phyloP scores from a whole-genome alignment of 1,284 basidiomycete genomes.

The Volvariella volvacea region DNA sequence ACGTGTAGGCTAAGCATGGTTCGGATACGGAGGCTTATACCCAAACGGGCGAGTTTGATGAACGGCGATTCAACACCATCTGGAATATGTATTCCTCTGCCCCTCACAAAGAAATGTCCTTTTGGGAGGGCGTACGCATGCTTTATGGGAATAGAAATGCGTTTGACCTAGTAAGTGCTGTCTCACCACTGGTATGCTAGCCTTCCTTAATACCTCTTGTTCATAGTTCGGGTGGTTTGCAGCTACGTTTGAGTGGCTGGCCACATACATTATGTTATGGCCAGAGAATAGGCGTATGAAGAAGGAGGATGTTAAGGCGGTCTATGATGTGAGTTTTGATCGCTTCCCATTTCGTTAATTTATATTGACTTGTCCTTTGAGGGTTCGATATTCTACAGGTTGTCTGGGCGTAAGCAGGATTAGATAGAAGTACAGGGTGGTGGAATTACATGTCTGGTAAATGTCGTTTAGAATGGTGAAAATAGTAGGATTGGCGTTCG shows the following conservation, averaged over 20 bases:
- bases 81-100: constrained; percentile 30
- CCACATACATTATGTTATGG: constrained; percentile 42
- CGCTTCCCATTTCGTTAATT: background rate
- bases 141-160: constrained; percentile 28
- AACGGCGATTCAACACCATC: constrained; percentile 25
- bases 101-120: constrained; percentile 29
- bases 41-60: constrained; percentile 28
- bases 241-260: constrained; percentile 33
- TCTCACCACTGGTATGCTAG: background rate
- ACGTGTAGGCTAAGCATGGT: constrained; percentile 36
- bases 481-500: background rate
- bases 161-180: constrained; percentile 25
- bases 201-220: background rate
- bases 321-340: constrained; percentile 32
- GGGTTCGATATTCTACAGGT: constrained; percentile 14
- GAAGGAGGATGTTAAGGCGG: constrained; percentile 41
- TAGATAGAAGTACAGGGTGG: constrained; percentile 1
- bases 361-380: background rate
- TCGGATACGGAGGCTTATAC: constrained; percentile 32
- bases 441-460: background rate
- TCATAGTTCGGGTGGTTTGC: constrained; percentile 32
- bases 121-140: constrained; percentile 28
- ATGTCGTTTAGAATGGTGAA: no score
- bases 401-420: constrained; percentile 10
- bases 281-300: constrained; percentile 37